phyloP scores from a whole-genome alignment of 2,329 filamentous ascomycete species.

The Alternaria arbusti region DNA sequence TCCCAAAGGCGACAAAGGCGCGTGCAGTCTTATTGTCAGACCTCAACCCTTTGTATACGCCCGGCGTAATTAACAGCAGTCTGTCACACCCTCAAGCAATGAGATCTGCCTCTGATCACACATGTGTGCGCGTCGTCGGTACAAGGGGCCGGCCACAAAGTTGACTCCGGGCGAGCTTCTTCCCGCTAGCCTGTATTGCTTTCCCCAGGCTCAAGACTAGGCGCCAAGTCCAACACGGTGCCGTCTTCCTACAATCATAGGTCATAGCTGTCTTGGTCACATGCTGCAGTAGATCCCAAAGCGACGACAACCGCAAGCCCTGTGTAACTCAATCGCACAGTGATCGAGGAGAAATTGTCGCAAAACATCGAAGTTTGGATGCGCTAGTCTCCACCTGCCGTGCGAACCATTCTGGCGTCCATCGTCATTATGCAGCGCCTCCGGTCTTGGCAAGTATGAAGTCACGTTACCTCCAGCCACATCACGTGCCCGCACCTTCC shows the following conservation, averaged over 20 bases:
- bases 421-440: constrained; percentile 20
- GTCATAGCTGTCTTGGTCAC: not conserved
- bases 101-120: not conserved
- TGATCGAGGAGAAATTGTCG: not conserved
- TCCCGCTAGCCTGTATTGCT: not conserved
- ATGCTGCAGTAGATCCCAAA: not conserved
- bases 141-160: not conserved
- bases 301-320: not conserved
- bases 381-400: constrained; percentile 12
- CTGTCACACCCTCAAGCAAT: not conserved
- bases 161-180: not conserved
- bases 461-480: not conserved
- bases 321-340: not conserved
- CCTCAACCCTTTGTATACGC: not conserved
- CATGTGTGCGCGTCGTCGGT: not conserved
- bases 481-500: constrained; percentile 8
- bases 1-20: not conserved
- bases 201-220: not conserved
- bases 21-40: not conserved
- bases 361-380: not conserved
- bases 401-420: constrained; percentile 3
- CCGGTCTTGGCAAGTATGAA: not conserved
- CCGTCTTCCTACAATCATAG: not conserved
- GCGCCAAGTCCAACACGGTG: not conserved
- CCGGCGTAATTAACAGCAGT: not conserved